Base-by-base conservation (phyloP, 352 stramenopile species). In the Phytophthora multivora region DNA sequence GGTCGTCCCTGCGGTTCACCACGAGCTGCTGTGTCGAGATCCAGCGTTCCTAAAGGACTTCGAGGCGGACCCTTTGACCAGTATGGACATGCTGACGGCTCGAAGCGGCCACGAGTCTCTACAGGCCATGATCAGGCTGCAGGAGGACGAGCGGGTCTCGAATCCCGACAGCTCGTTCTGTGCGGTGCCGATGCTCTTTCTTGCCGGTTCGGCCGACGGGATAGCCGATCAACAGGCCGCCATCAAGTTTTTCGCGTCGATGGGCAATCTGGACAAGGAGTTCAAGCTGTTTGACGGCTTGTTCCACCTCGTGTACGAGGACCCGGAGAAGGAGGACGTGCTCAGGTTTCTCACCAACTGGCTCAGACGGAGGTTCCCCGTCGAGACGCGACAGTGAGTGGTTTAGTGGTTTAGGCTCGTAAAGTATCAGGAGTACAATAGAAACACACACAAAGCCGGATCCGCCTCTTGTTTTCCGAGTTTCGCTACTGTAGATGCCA, bases 281-380 rank as follows among this genome's bases (percentile, higher is more conserved):
- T 83, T 88, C 59, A 72, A 75, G 47, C n/a, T 78, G 13, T 80
- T 91, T 31, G 71, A 88, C 9, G 82, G 72, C 3, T 47, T 70
- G 10, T 89, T 75, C 64, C 79, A 90, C 48, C 54, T 75, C 36
- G 59, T 89, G 16, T 84, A 87, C 42, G 76, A 90, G 28, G 81
- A 90, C 16, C 70, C 72, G 0, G 73, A 89, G 38, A 71, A 73
- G 26, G 74, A 86, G 31, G 48, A 62, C 9, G 80, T 88, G 15
- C 31, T 90, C 11, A 39, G 16, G 6, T 66, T 69, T 18, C 42
- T 75, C 1, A 45, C 64, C 9, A 16, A 59, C 16, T 75, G 63
- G 67, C 26, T 75, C 52, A 63, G 55, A 39, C 47, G 26, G 21
- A 25, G 68, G 40, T 77, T 77, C 46, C 53, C 68, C 8, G 19